Conservation (phyloP, 2,329 filamentous ascomycete species). For the Microdochium trichocladiopsis region DNA sequence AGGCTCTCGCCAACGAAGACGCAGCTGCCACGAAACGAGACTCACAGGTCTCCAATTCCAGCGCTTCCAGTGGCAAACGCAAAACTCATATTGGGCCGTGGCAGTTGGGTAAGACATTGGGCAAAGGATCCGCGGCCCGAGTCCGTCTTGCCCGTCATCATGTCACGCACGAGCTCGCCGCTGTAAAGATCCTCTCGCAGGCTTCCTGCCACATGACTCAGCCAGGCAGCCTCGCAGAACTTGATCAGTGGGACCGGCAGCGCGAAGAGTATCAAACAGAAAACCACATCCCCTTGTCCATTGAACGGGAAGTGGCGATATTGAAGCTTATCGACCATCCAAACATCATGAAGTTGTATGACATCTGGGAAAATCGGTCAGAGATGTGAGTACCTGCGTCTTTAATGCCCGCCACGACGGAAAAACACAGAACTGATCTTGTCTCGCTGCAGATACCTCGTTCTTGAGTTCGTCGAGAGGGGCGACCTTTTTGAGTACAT, state of each 20-base stretch:
- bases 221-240: slow-evolving; percentile 75
- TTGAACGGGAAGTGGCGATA: slow-evolving; percentile 93
- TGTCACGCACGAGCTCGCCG: slow-evolving; percentile 71
- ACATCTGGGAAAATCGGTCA: slow-evolving; percentile 95
- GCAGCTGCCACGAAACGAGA: slow-evolving; percentile 11
- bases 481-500: slow-evolving; percentile 85
- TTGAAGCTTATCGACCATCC: slow-evolving; percentile 95
- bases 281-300: slow-evolving; percentile 73
- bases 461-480: slow-evolving; percentile 81
- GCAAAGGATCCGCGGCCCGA: slow-evolving; percentile 81
- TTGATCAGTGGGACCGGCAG: slow-evolving; percentile 65
- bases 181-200: slow-evolving; percentile 93
- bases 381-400: slow-evolving; percentile 92
- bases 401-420: no score
- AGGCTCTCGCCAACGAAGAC: slow-evolving; percentile 5
- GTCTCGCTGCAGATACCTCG: slow-evolving; percentile 64
- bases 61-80: slow-evolving; percentile 29
- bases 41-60: slow-evolving; percentile 17
- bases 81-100: slow-evolving; percentile 87
- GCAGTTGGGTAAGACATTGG: slow-evolving; percentile 83
- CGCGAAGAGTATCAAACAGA: slow-evolving; percentile 51
- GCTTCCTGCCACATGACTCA: slow-evolving; percentile 72
- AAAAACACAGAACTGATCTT: no score
- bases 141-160: slow-evolving; percentile 81
- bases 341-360: slow-evolving; percentile 88